Percentiles rank a stretch among this genome's conserved stretches.
These are phyloP conservation scores for Mycena pura DNA, from an alignment of 768 basidiomycete species.

Conservation along the genomic window DNA sequence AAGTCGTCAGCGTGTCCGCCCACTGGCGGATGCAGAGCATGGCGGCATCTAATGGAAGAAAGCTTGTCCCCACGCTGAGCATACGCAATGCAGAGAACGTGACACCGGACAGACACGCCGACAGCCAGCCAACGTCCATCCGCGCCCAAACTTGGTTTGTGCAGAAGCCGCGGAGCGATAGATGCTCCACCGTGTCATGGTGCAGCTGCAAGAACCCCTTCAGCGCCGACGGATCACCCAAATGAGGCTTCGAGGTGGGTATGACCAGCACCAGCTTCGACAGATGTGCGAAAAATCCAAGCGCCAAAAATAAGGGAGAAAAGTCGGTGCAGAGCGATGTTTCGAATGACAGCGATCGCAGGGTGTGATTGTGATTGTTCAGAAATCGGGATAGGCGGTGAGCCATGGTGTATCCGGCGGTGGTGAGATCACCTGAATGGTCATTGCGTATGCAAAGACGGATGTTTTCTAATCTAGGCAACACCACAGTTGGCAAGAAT, in stretches of 20 bases:
- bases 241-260: conserved; percentile 9
- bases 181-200: neutral
- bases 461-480: conserved; percentile 8
- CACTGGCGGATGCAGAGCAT: conserved; percentile 14
- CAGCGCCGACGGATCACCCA: conserved; percentile 11
- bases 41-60: conserved; percentile 7
- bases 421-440: conserved; percentile 2
- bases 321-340: conserved; percentile 18
- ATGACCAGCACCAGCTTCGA: conserved; percentile 8
- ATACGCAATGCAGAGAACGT: neutral
- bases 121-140: conserved; percentile 13
- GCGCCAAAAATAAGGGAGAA: conserved; percentile 15
- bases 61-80: conserved; percentile 15
- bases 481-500: conserved; percentile 3
- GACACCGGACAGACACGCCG: conserved; percentile 16
- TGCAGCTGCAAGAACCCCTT: conserved; percentile 11
- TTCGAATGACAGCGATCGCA: conserved; percentile 18
- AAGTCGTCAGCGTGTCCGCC: conserved; percentile 3
- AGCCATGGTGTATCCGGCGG: conserved; percentile 13
- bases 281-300: conserved; percentile 15
- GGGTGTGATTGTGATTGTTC: conserved; percentile 14
- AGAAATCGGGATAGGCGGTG: conserved; percentile 20
- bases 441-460: conserved; percentile 14
- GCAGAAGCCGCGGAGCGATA: conserved; percentile 14
- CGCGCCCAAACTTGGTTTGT: neutral